These are phyloP conservation scores for Ormosia emarginata DNA, from an alignment of 306 rosid genomes.

Conservation along the genomic window DNA sequence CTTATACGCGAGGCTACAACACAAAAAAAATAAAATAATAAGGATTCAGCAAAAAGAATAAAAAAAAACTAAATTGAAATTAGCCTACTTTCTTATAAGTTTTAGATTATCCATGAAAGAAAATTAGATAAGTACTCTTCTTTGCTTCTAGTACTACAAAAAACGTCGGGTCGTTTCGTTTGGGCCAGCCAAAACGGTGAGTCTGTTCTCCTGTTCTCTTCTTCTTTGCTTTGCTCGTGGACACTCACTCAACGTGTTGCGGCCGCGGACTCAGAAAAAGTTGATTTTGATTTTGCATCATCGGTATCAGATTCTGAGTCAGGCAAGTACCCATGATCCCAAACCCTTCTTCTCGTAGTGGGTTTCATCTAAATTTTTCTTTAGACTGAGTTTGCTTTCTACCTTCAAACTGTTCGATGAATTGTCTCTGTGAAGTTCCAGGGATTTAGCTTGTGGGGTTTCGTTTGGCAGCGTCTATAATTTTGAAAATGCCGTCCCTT, in stretches of 20 bases:
- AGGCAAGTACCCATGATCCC: slow-evolving; percentile 8
- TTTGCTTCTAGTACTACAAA: not conserved
- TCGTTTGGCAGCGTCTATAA: slow-evolving; percentile 15
- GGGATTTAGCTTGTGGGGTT: not conserved
- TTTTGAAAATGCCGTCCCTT: slow-evolving; percentile 74
- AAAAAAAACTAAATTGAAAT: no score
- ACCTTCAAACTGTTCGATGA: slow-evolving; percentile 19
- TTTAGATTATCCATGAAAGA: no score
- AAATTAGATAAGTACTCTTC: no score
- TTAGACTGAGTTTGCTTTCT: not conserved
- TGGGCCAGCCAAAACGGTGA: not conserved
- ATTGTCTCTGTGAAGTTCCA: not conserved
- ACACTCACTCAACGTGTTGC: not conserved
- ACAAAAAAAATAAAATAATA: no score
- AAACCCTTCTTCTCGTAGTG: not conserved
- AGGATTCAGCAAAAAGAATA: no score
- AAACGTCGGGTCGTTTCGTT: not conserved
- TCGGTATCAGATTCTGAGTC: not conserved
- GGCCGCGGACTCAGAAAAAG: not conserved
- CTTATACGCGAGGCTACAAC: no score
- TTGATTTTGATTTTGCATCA: not conserved
- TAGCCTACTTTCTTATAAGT: no score
- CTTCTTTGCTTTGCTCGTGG: not conserved
- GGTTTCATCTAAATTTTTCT: not conserved
- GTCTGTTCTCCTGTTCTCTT: not conserved